Evolutionary conservation across 2,329 filamentous ascomycete species (phyloP), one percentile per base, ranked within the genome.

Genomic region (Cordyceps tenuipes): DNA sequence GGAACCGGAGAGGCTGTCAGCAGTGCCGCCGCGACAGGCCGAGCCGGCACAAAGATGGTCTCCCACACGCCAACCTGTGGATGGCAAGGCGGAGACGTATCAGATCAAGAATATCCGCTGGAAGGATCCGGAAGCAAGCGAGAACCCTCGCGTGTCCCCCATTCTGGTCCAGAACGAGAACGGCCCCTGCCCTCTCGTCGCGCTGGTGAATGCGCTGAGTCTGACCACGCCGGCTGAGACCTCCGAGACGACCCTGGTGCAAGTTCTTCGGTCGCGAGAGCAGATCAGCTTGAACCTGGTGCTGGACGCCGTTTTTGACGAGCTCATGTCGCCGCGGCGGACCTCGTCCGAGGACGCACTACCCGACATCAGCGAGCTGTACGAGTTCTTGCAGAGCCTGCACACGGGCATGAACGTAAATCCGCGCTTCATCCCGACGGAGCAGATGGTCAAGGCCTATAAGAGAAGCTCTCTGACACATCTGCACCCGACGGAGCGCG

Each of bases 351-450:
- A 86, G 39, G 81, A 80, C 1, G 77, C 84, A 17, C 75, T 97
- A 26, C 93, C 93, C 0, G 94, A 97, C 70, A 88, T 97, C 10
- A 83, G 87, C 41, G 92, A 96, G 62, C 79, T 99, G 1, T 96
- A 96, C 71, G 80, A 82, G 7, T 99, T 99, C 68, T 77, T 99
- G 2, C 84, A 94, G 60, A 89, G 90, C 49, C 77, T 99, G 2
- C 91, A 97, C 66, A 97, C 92, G 0, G 94, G 94, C 43, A 96
- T 99, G 90, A 99, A 97, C 68, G 93, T 97, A 61, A 99, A 99
- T 65, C 94, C 94, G 2, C 85, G 89, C 21, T 94, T 96, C 64
- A 81, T 95, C 8, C 81, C 90, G 2, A 80, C 77, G 0, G 69
- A 74, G 8, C 76, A 81, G 15, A 72, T 77, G 21, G 68, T 76